Evolutionary conservation across 176 grass and related monocot genomes (phyloP).

Genomic region (Coix lacrymajobi): DNA sequence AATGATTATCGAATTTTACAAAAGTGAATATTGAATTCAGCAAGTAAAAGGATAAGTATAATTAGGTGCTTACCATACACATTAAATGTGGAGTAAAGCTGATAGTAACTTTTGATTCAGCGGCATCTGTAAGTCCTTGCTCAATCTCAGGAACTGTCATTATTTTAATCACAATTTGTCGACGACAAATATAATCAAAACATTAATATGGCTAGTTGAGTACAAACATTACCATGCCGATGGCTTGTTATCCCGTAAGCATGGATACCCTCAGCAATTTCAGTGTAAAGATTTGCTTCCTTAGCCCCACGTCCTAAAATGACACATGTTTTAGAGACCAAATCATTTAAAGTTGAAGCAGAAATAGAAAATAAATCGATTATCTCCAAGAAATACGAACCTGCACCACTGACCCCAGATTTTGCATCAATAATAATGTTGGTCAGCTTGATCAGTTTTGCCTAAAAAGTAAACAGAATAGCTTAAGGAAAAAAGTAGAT

Average conservation of each 20-base stretch:
- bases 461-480: slow-evolving; percentile 47
- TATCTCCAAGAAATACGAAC: slow-evolving; percentile 28
- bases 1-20: slow-evolving; percentile 6
- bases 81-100: slow-evolving; percentile 98
- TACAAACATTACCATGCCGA: slow-evolving; percentile 67
- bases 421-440: slow-evolving; percentile 99
- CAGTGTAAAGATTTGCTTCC: slow-evolving; percentile 97
- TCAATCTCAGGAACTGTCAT: slow-evolving; percentile 93
- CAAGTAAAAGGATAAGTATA: not conserved
- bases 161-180: slow-evolving; percentile 20
- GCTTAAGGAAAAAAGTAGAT: slow-evolving; percentile 18
- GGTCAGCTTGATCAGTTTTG: slow-evolving; percentile 60
- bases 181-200: slow-evolving; percentile 12
- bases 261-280: slow-evolving; percentile 93
- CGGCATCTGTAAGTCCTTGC: slow-evolving; percentile 82
- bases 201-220: not conserved
- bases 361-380: not conserved
- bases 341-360: not conserved
- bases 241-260: slow-evolving; percentile 92
- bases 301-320: slow-evolving; percentile 90
- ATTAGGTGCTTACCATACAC: slow-evolving; percentile 65
- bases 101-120: slow-evolving; percentile 83
- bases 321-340: not conserved
- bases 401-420: slow-evolving; percentile 94
- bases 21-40: not conserved